Evolutionary conservation across 2,329 filamentous ascomycete genomes (phyloP).

Genomic region (Penicillium sp.): DNA sequence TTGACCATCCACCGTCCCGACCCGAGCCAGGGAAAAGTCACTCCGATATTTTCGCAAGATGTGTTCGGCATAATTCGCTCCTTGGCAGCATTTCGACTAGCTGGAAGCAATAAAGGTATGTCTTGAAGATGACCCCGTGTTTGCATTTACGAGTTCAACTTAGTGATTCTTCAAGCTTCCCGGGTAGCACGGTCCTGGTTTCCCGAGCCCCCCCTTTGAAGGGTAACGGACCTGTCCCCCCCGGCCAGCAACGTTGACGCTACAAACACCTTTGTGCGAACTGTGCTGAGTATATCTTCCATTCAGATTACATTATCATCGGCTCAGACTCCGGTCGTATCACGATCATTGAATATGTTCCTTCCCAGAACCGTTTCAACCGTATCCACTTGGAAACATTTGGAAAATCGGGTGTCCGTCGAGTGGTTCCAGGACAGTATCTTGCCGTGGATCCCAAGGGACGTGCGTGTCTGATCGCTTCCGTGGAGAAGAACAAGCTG

Average conservation of each 20-base stretch:
- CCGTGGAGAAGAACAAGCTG: slow-evolving; percentile 98
- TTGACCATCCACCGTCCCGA: slow-evolving; percentile 87
- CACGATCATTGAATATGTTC: slow-evolving; percentile 88
- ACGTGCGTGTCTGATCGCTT: slow-evolving; percentile 90
- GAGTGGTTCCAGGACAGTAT: slow-evolving; percentile 94
- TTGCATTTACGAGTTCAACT: slow-evolving; percentile 53
- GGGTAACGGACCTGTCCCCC: slow-evolving; percentile 37
- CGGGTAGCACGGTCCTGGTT: slow-evolving; percentile 54
- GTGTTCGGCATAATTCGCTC: slow-evolving; percentile 94
- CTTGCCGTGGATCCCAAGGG: slow-evolving; percentile 95
- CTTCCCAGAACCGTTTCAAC: slow-evolving; percentile 82
- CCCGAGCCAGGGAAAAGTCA: slow-evolving; percentile 80
- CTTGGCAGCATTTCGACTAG: slow-evolving; percentile 85
- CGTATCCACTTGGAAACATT: slow-evolving; percentile 96
- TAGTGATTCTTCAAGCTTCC: slow-evolving; percentile 73
- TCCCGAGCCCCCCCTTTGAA: slow-evolving; percentile 35
- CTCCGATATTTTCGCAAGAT: slow-evolving; percentile 86
- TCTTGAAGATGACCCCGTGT: slow-evolving; percentile 21
- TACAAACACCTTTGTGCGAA: slow-evolving; percentile 34
- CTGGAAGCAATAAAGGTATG: slow-evolving; percentile 95
- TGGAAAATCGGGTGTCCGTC: slow-evolving; percentile 91
- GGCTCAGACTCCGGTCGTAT: slow-evolving; percentile 95
- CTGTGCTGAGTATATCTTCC: slow-evolving; percentile 47
- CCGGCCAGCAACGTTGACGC: slow-evolving; percentile 39
- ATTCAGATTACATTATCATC: slow-evolving; percentile 88